Evolutionary conservation across 306 rosid species (phyloP).

Genomic region (Luffa aegyptiaca): DNA sequence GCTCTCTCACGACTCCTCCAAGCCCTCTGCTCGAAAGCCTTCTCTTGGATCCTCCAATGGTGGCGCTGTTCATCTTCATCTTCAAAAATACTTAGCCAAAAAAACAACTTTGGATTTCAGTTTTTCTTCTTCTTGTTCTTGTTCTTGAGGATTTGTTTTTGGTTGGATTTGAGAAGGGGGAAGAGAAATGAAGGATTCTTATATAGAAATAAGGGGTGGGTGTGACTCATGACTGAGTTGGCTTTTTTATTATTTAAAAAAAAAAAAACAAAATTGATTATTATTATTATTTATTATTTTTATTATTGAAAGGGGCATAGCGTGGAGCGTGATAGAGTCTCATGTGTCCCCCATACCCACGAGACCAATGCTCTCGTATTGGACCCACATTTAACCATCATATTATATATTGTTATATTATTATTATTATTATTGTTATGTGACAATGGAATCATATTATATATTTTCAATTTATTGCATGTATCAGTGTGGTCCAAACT

Average conservation of each 20-base stretch:
- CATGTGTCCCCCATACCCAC: slow-evolving; percentile 54
- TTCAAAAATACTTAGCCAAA: neutral
- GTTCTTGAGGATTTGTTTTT: neutral
- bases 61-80: slow-evolving; percentile 43
- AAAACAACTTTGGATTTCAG: neutral
- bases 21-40: slow-evolving; percentile 49
- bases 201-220: slow-evolving; percentile 22
- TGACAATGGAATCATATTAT: neutral
- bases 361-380: neutral
- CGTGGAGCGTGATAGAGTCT: slow-evolving; percentile 73
- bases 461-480: slow-evolving; percentile 1
- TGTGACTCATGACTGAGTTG: neutral
- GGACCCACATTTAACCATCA: neutral
- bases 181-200: slow-evolving; percentile 16
- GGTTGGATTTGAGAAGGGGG: slow-evolving; percentile 12
- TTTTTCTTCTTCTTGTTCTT: neutral
- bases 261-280: too few relatives aligned
- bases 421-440: too few relatives aligned
- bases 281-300: neutral
- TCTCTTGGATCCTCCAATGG: slow-evolving; percentile 41
- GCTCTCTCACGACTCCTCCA: slow-evolving; percentile 47
- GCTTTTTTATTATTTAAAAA: neutral
- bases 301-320: neutral
- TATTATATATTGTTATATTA: neutral
- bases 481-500: neutral